A percentile compares a stretch with the other conserved stretches of the same genome.
Conservation (phyloP, 1,284 basidiomycete species). For the Vanrija pseudolonga region DNA sequence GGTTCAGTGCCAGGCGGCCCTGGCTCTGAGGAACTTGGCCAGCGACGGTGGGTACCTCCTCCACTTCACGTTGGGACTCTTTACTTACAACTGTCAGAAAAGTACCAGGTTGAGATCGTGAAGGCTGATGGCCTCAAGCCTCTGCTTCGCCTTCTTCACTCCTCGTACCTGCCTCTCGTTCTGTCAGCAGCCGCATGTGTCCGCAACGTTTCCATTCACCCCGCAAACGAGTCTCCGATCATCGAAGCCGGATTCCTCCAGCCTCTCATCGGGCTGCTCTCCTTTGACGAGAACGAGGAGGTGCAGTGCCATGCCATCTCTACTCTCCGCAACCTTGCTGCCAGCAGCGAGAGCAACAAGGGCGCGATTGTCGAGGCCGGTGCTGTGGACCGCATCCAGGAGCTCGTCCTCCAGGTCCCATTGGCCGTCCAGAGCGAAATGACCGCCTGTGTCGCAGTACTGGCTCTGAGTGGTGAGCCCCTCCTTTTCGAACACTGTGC, state of each 20-base stretch:
- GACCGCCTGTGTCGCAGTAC: conserved; percentile 96
- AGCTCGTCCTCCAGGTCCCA: conserved; percentile 90
- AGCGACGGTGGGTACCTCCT: conserved; percentile 70
- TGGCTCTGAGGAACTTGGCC: conserved; percentile 93
- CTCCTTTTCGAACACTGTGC: background rate
- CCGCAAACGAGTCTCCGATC: conserved; percentile 97
- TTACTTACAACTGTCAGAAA: conserved; percentile 61
- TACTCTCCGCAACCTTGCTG: conserved; percentile 92
- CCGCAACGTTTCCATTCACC: conserved; percentile 98
- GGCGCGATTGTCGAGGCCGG: conserved; percentile 96
- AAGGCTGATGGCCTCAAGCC: conserved; percentile 90
- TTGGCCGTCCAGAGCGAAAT: conserved; percentile 98
- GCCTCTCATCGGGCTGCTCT: conserved; percentile 90
- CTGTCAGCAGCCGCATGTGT: conserved; percentile 98
- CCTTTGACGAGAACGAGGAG: conserved; percentile 98
- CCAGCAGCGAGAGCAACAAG: conserved; percentile 98
- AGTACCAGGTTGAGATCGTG: conserved; percentile 98
- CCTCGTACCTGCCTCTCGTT: conserved; percentile 97
- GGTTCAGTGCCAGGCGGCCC: conserved; percentile 97
- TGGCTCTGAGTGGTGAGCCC: conserved; percentile 79
- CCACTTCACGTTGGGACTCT: background rate
- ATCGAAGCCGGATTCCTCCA: conserved; percentile 97
- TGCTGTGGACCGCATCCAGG: conserved; percentile 97
- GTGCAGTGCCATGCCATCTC: conserved; percentile 99
- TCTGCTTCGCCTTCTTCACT: conserved; percentile 89